Base-by-base conservation (phyloP, 2,329 filamentous ascomycete species). In the Endocalyx cinctus region DNA sequence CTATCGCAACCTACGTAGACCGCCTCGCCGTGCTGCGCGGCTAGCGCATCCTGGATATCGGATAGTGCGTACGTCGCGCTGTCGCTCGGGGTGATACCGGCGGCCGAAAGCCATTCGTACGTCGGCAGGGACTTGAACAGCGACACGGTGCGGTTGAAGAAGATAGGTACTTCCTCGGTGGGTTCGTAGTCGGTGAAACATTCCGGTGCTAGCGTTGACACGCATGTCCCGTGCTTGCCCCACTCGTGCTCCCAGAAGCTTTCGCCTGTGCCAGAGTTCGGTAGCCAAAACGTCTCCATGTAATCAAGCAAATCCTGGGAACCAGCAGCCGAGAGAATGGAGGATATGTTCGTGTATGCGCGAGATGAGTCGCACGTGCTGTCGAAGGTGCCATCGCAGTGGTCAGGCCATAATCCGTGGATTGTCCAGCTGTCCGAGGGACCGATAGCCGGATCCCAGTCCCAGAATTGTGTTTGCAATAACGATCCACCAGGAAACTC, bases 391-490 rank as follows among this genome's bases (percentile, higher is more conserved):
- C 83, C 83, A 42, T 84, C 79, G 50, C 84, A 88, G 48, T 77
- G 70, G 50, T 81, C 76, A 0, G 77, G 77, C 73, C 62, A 84
- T 7, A 87, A 66, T 2, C 82, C 82, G 51, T 87, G 84, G 25
- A 87, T 72, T 2, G 82, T 87, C 83, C 83, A 89, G 5, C 76
- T 79, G 51, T 86, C 73, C 31, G 59, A 60, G 3, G 84, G 82
- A 0, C 84, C 82, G 4, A 77, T 72, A 2, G 70, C 63, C 2
- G 82, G 82, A 37, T 72, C 54, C 1, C 77, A 73, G 51, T 88
- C 83, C 84, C 84, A 88, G 61, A 88, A 87, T 48, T 88, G 84
- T 3, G 84, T 87, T 57, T 78, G 75, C 5, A 87, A 68, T 27
- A 88, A 62, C 41, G 84, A 74, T 6, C 84, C 84, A 4, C 82